Percentiles rank a stretch among this genome's conserved stretches.
Conservation (phyloP, 1,284 basidiomycete species). For the Mycena sp. region DNA sequence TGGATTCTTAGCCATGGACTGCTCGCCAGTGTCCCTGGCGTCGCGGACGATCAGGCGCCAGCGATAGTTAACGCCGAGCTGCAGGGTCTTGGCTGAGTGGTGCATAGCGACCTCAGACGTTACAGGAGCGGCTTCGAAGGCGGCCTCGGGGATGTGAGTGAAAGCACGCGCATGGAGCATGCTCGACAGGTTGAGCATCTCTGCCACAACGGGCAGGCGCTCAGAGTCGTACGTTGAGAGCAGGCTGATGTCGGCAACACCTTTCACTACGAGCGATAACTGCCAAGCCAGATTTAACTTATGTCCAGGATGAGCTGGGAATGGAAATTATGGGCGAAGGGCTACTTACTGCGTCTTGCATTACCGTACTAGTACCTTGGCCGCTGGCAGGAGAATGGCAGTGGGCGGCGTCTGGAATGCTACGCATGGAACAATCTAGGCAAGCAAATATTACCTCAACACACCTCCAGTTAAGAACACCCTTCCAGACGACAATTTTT, state of each 20-base stretch:
- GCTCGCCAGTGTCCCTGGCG: not conserved
- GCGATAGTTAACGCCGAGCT: slow-evolving; percentile 37
- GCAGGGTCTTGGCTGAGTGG: slow-evolving; percentile 12
- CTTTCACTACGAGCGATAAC: slow-evolving; percentile 33
- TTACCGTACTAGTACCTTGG: no score
- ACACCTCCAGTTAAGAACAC: not conserved
- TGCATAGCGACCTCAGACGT: not conserved
- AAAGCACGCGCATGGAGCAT: not conserved
- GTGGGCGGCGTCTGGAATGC: no score
- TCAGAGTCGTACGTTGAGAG: slow-evolving; percentile 38
- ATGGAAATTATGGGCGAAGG: not conserved
- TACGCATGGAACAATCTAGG: not conserved
- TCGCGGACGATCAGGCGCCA: slow-evolving; percentile 31
- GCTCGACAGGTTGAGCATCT: slow-evolving; percentile 35
- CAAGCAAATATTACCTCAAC: no score
- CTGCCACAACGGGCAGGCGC: slow-evolving; percentile 38
- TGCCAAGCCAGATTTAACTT: slow-evolving; percentile 29
- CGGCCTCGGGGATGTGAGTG: not conserved
- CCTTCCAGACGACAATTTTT: not conserved
- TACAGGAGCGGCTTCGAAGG: slow-evolving; percentile 11
- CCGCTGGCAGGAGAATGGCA: no score
- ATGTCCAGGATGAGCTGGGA: not conserved
- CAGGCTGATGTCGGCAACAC: slow-evolving; percentile 29
- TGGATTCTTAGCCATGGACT: not conserved
- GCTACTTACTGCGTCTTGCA: not conserved